These are phyloP conservation scores for Prunella vulgaris DNA, from an alignment of 257 asterid species.

Conservation along the genomic window DNA sequence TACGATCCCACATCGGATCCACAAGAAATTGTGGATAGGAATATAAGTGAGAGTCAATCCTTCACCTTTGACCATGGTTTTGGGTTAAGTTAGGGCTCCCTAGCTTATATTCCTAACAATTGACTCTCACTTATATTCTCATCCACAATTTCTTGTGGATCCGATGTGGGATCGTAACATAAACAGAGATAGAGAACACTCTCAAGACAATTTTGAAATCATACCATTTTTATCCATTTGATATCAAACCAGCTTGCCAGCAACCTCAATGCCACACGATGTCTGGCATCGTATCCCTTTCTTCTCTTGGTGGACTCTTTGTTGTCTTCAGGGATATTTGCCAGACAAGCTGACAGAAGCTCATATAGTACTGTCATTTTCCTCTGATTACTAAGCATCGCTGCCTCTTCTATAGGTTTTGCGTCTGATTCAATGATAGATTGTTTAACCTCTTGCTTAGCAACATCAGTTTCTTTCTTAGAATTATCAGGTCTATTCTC, in stretches of 20 bases:
- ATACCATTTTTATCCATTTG: constrained; percentile 86
- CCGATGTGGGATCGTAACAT: no score
- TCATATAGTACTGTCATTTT: constrained; percentile 71
- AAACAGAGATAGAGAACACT: not conserved
- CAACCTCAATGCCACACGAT: constrained; percentile 84
- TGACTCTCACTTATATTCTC: no score
- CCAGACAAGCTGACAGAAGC: constrained; percentile 86
- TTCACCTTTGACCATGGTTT: no score
- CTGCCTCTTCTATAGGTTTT: constrained; percentile 58
- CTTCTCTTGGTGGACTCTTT: constrained; percentile 46
- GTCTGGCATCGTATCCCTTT: constrained; percentile 87
- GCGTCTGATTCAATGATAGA: constrained; percentile 43
- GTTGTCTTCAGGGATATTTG: constrained; percentile 49
- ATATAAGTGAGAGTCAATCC: no score
- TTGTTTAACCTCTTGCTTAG: constrained; percentile 32
- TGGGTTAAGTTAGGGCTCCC: no score
- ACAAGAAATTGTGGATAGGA: no score
- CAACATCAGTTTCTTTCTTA: constrained; percentile 32
- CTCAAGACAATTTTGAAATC: not conserved
- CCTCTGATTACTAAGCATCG: constrained; percentile 51
- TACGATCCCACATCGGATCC: no score
- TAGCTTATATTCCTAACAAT: no score
- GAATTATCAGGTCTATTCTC: constrained; percentile 23
- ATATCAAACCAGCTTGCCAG: constrained; percentile 84
- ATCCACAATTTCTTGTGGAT: no score